Evolutionary conservation across 139 green algal genomes (phyloP).

Genomic region (Dunaliella primolecta): DNA sequence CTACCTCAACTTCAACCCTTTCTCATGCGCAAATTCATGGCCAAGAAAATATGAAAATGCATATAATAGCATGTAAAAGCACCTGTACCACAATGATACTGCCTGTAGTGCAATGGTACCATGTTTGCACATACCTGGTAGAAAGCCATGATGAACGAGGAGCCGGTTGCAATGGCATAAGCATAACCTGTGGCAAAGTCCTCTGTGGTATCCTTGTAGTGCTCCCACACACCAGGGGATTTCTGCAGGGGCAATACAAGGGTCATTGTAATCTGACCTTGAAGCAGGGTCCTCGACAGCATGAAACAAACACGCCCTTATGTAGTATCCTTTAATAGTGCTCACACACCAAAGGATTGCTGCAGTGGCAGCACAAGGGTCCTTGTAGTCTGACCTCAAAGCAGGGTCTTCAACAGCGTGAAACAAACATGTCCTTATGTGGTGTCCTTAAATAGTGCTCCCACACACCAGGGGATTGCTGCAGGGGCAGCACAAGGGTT

Average conservation of each 20-base stretch:
- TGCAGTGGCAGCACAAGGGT: background rate
- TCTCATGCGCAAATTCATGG: too few relatives aligned
- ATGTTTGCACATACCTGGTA: slow-evolving; percentile 35
- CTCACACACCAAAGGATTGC: background rate
- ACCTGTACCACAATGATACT: too few relatives aligned
- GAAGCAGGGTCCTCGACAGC: background rate
- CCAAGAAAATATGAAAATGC: too few relatives aligned
- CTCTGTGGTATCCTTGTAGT: slow-evolving; percentile 31
- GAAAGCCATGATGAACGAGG: slow-evolving; percentile 25
- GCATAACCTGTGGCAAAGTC: slow-evolving; percentile 55
- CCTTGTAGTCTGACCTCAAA: too few relatives aligned
- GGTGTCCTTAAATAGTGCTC: slow-evolving; percentile 19
- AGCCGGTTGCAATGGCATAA: slow-evolving; percentile 51
- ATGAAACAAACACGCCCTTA: background rate
- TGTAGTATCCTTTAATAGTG: background rate
- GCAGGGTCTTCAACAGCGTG: background rate
- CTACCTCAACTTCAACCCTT: too few relatives aligned
- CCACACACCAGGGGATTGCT: slow-evolving; percentile 34
- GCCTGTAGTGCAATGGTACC: too few relatives aligned
- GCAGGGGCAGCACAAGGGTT: background rate
- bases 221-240: slow-evolving; percentile 32
- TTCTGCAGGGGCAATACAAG: slow-evolving; percentile 6
- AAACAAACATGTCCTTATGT: too few relatives aligned
- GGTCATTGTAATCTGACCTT: too few relatives aligned
- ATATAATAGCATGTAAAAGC: too few relatives aligned